Base-by-base conservation (phyloP, 2,329 filamentous ascomycete species). In the Hypoxylon sp. region DNA sequence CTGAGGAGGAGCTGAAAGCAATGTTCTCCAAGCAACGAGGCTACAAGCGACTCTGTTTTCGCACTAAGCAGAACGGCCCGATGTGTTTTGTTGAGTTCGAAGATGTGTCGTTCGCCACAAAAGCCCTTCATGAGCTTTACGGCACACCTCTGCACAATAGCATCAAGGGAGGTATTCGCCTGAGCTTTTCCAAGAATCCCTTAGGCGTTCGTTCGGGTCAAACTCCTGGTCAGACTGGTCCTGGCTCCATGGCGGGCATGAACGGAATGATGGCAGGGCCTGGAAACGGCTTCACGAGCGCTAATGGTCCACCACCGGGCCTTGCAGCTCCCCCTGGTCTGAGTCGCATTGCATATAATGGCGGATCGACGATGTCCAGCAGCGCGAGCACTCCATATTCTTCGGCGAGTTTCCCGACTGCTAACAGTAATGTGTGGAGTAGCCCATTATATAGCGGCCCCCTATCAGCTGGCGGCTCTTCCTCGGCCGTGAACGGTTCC, bases 51-150 rank as follows among this genome's bases (percentile, higher is more conserved):
- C 89, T 99, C 6, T 97, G 94, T 78, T 97, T 98, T 85, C 89
- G 95, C 35, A 97, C 94, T 60, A 98, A 98, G 83, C 89, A 93
- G 72, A 97, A 98, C 74, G 95, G 95, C 0, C 95, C 95, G 1
- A 98, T 98, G 95, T 98, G 96, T 79, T 98, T 98, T 80, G 96
- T 99, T 40, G 96, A 99, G 80, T 99, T 98, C 74, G 95, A 98
- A 76, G 95, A 98, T 75, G 87, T 97, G 10, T 92, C 93, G 1
- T 95, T 94, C 76, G 95, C 96, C 0, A 98, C 95, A 46, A 97
- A 96, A 81, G 92, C 95, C 0, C 86, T 98, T 2, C 90, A 95
- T 71, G 94, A 98, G 63, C 86, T 98, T 1, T 98, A 98, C 76
- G 96, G 96, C 0, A 89, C 92, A 55, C 90, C 89, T 54, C 86